Conservation (phyloP, 2,329 filamentous ascomycete species). For the Aspergillus alliaceus region DNA sequence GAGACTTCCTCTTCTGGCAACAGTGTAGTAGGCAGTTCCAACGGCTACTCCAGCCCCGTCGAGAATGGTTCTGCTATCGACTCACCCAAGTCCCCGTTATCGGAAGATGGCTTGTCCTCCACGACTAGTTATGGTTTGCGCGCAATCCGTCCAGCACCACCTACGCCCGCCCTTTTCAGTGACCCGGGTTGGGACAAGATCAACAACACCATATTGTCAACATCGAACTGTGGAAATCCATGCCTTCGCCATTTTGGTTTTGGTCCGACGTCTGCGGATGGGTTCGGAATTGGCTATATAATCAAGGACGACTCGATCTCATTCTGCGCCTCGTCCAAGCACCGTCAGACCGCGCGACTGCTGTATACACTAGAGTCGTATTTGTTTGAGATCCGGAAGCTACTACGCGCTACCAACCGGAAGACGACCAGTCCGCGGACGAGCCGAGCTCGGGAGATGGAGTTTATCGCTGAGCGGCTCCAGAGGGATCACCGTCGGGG, state of each 20-base stretch:
- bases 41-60: conserved; percentile 64
- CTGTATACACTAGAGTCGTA: conserved; percentile 89
- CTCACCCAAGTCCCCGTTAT: conserved; percentile 38
- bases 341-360: conserved; percentile 87
- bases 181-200: conserved; percentile 92
- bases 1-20: conserved; percentile 56
- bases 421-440: conserved; percentile 54
- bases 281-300: conserved; percentile 97
- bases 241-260: conserved; percentile 94
- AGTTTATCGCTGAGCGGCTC: conserved; percentile 45
- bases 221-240: conserved; percentile 98
- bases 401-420: conserved; percentile 69
- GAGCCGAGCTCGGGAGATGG: conserved; percentile 62
- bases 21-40: conserved; percentile 53
- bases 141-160: conserved; percentile 44
- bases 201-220: conserved; percentile 91
- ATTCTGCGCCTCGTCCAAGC: conserved; percentile 90
- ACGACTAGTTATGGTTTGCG: conserved; percentile 59
- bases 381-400: conserved; percentile 82
- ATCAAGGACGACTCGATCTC: conserved; percentile 92
- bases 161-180: conserved; percentile 74
- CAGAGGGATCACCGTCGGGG: conserved; percentile 63
- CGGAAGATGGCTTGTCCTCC: conserved; percentile 45
- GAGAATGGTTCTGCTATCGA: conserved; percentile 29
- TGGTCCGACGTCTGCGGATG: conserved; percentile 87